phyloP scores from a whole-genome alignment of 371 early-diverging fungal genomes.

The Actinomucor elegans region DNA sequence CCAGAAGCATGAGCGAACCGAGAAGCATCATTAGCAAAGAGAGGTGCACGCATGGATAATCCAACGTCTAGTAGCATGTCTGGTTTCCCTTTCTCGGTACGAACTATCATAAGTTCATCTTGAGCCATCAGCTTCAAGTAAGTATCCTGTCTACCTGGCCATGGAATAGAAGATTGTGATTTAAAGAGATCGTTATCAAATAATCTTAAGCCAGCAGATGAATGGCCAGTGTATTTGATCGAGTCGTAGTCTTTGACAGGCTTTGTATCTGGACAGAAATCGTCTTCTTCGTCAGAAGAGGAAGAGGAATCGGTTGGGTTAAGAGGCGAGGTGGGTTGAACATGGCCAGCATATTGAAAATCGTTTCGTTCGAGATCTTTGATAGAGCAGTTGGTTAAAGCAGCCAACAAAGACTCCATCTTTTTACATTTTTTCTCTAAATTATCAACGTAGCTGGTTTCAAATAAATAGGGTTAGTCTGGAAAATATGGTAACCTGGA shows the following conservation, averaged over 20 bases:
- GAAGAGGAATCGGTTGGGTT: constrained; percentile 1
- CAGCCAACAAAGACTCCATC: constrained; percentile 41
- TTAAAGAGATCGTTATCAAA: constrained; percentile 35
- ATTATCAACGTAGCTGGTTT: constrained; percentile 42
- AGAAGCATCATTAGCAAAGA: too few relatives aligned
- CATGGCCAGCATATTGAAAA: constrained; percentile 21
- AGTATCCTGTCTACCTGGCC: constrained; percentile 43
- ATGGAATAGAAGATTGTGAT: constrained; percentile 26
- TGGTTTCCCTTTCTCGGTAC: constrained; percentile 19
- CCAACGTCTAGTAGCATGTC: constrained; percentile 38
- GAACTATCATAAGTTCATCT: constrained; percentile 44
- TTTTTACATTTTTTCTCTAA: constrained; percentile 48
- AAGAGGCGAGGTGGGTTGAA: not conserved
- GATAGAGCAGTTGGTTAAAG: constrained; percentile 36
- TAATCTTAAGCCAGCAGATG: constrained; percentile 35
- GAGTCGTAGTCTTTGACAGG: constrained; percentile 39
- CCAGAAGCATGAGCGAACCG: too few relatives aligned
- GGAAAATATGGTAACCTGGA: not conserved
- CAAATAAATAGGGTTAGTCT: not conserved
- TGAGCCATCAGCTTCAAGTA: constrained; percentile 39
- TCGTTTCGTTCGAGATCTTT: constrained; percentile 41
- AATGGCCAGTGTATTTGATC: constrained; percentile 44
- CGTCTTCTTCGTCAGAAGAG: not conserved
- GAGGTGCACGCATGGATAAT: constrained; percentile 18
- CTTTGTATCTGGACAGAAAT: not conserved